Base-by-base conservation (phyloP, 169 alveolate species). In the Eimeria maxima region DNA sequence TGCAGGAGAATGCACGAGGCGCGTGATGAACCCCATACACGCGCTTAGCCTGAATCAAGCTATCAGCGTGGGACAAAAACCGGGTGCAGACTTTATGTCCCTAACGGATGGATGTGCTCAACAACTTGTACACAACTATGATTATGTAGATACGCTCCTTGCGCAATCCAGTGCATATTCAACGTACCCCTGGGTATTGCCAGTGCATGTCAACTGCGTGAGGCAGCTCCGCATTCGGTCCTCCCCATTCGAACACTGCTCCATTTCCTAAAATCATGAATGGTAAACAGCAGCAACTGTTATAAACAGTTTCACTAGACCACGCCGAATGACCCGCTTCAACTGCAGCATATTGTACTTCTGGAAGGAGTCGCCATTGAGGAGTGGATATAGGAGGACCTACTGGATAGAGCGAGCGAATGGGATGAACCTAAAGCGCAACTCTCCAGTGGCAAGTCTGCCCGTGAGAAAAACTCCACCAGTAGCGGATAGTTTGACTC, bases 211-310 rank as follows among this genome's bases (percentile, higher is more conserved):
- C 93, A 60, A 86, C 93, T 20, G 63, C 11, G 44, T 86, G 93
- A 0, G 93, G 78, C 63, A 80, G 14, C 80, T 55, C 81, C 65
- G 93, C 93, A 8, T 47, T 63, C 27, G 10, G 33, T 10, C 93
- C 93, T 38, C 93, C 93, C 93, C 93, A 87, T 50, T 87, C 93
- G 67, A 42, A 87, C 80, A 87, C 93, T 71, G 73, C 73, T 7
- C 93, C 93, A 27, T 60, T 87, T 44, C 57, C 93, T 87, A 24
- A 2, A 60, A 29, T 22, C 29, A 87, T 29, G 6, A 45, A 42
- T 45, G 65, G 33, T 42, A 29, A 14, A 55, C 16, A 1, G 8
- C 50, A 33, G 5, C 50, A 73, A 24, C 44, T 29, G 16, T 22
- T 27, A 44, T 38, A 38, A 29, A 5, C 83, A 11, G 29, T 4